Percentiles rank a stretch among this genome's conserved stretches.
phyloP scores from a whole-genome alignment of 495 filamentous ascomycete genomes.

The Podospora pseudopauciseta region DNA sequence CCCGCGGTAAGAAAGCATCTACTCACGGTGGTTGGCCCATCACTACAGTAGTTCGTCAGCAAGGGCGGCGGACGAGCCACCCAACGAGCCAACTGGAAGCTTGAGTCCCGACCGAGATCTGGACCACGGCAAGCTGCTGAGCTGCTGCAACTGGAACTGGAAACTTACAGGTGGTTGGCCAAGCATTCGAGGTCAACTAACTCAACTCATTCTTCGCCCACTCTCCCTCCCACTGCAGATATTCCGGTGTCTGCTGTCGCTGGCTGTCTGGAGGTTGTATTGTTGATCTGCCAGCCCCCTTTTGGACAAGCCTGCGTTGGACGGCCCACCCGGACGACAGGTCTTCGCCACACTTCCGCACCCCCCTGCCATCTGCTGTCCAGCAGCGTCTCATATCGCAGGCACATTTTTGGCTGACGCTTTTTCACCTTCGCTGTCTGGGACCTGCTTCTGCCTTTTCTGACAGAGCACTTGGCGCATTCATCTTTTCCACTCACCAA shows the following conservation, averaged over 20 bases:
- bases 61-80: conserved; percentile 23
- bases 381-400: conserved; percentile 13
- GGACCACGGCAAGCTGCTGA: conserved; percentile 16
- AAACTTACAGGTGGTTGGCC: conserved; percentile 12
- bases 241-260: background rate
- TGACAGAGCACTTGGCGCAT: conserved; percentile 12
- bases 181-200: background rate
- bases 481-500: conserved; percentile 7
- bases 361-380: conserved; percentile 20
- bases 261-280: background rate
- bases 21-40: conserved; percentile 27
- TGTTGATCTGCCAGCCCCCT: conserved; percentile 13
- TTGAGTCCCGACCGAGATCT: conserved; percentile 23
- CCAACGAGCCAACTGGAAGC: conserved; percentile 25
- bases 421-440: conserved; percentile 7
- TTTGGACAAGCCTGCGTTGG: background rate
- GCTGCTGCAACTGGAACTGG: conserved; percentile 14
- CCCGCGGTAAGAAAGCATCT: conserved; percentile 16
- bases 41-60: conserved; percentile 25
- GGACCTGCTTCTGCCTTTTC: conserved; percentile 27
- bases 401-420: conserved; percentile 3
- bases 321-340: conserved; percentile 18
- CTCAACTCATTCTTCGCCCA: background rate
- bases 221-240: background rate
- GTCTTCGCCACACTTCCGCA: conserved; percentile 27